Base-by-base conservation (phyloP, 108 stramenopile species). In the Cyclotella sp. region DNA sequence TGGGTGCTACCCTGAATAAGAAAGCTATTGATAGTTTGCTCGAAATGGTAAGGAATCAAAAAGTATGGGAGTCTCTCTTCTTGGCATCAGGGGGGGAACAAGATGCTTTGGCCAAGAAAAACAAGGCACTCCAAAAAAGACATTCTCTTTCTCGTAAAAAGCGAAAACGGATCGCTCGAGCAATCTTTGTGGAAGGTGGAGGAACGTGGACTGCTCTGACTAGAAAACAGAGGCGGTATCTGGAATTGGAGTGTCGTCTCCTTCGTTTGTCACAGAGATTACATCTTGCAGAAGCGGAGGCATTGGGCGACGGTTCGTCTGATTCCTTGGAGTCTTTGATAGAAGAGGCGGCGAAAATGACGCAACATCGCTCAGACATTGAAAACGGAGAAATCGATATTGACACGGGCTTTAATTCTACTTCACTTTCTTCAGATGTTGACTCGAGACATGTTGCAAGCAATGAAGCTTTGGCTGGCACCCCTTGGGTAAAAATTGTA, bases 261-360 rank as follows among this genome's bases (percentile, higher is more conserved):
- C 46, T 95, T 22, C 85, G 88, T n/a, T 68, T 86, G 54, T 78
- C 80, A 16, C 93, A 94, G 49, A 87, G 91, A 28, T 75, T 84
- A 14, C 84, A 83, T 70, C 44, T 93, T 24, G 73, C 78, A 27
- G 73, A 88, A 18, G 78, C 73, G 11, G 89, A 90, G 51, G 72
- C 71, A 6, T 16, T 78, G 58, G 81, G 75, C 53, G 69, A 64
- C 52, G 59, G 59, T 68, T 47, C 84, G 47, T 2, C 65, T 66
- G 69, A 60, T 70, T 30, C 70, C 6, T 47, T 77, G 13, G 85
- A 85, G 18, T 55, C 67, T n/a, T 51, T 84, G 45, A 63, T 78
- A 11, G 34, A 39, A 13, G 75, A 69, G 15, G 76, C 75, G 0
- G 71, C 62, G 15, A 30, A 76, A 26, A 53, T 24, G 58, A 77